Base-by-base conservation (phyloP, 2,329 filamentous ascomycete species). In the Botrytis tulipae region DNA sequence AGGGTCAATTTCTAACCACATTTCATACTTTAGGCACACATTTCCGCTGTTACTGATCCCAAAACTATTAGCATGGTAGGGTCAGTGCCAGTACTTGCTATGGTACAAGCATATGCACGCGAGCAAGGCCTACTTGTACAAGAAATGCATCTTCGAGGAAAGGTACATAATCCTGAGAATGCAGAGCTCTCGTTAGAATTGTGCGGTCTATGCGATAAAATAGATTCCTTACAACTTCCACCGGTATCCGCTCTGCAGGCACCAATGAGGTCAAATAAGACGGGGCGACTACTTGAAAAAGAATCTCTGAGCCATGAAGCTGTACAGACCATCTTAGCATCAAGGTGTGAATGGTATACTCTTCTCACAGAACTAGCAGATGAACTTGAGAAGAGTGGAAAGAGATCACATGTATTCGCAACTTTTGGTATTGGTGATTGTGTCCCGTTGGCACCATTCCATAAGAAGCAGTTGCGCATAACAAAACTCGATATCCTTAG, bases 101-200 rank as follows among this genome's bases (percentile, higher is more conserved):
- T 73, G 20, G 66, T 75, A 1, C 63, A 44, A 35, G 44, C 44
- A 18, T 74, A 71, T 71, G 74, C 61, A 18, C 44, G n/a, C 9
- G 54, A 48, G 35, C 46, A 73, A 44, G 70, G 60, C 2, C 42
- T 75, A 14, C 70, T 42, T 20, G 70, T 73, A 18, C 70, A 74
- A 40, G 69, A 73, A 32, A 72, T 75, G 60, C 70, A 75, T 22
- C 65, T 75, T 46, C 40, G 73, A 37, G 74, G 74, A 18, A 75
- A 73, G 37, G 73, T 68, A n/a, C 74, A 75, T 25, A 75, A 75
- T 61, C 73, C 74, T 1, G 73, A 72, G 44, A 75, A 75, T 57
- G 32, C 12, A 4, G 42, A 72, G 16, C 51, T 74, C 9, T 66
- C 70, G 20, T 42, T 40, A 42, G 73, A 73, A 63, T 29, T 75